Evolutionary conservation across 2,329 filamentous ascomycete genomes (phyloP).

Genomic region (Lecanicillium sp.): DNA sequence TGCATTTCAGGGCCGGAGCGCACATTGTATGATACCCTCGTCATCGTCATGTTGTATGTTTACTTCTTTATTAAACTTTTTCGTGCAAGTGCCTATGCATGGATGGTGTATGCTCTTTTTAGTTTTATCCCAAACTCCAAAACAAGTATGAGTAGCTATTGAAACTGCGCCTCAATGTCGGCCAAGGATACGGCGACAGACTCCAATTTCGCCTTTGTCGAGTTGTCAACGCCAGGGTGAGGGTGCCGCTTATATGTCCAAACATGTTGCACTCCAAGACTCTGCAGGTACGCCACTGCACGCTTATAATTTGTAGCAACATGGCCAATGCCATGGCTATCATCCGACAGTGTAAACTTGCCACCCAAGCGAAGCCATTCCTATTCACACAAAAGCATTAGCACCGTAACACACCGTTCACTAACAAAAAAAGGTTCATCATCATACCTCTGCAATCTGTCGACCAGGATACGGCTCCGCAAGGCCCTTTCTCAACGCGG

Average conservation of each 20-base stretch:
- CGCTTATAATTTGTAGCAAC: constrained; percentile 75
- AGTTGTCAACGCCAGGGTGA: constrained; percentile 19
- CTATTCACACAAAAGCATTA: constrained; percentile 30
- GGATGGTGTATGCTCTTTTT: not conserved
- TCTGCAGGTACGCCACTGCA: constrained; percentile 61
- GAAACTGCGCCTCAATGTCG: constrained; percentile 27
- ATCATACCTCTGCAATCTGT: constrained; percentile 63
- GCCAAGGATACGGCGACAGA: constrained; percentile 35
- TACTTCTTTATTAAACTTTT: not conserved
- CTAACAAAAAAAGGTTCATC: too few relatives aligned
- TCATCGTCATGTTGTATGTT: not conserved
- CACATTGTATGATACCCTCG: too few relatives aligned
- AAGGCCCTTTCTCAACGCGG: constrained; percentile 81
- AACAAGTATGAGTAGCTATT: not conserved
- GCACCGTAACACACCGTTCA: too few relatives aligned
- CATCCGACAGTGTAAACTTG: constrained; percentile 84
- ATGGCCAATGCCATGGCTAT: constrained; percentile 84
- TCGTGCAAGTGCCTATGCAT: not conserved
- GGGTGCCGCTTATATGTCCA: constrained; percentile 42
- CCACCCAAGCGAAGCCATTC: constrained; percentile 67
- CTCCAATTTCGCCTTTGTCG: constrained; percentile 25
- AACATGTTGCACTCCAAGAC: constrained; percentile 54
- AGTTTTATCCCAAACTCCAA: too few relatives aligned
- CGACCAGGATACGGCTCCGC: constrained; percentile 80
- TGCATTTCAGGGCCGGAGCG: too few relatives aligned